Percentiles rank a stretch among this genome's conserved stretches.
Evolutionary conservation across 2,329 filamentous ascomycete species (phyloP).

Genomic region (Cryphonectria japonica): DNA sequence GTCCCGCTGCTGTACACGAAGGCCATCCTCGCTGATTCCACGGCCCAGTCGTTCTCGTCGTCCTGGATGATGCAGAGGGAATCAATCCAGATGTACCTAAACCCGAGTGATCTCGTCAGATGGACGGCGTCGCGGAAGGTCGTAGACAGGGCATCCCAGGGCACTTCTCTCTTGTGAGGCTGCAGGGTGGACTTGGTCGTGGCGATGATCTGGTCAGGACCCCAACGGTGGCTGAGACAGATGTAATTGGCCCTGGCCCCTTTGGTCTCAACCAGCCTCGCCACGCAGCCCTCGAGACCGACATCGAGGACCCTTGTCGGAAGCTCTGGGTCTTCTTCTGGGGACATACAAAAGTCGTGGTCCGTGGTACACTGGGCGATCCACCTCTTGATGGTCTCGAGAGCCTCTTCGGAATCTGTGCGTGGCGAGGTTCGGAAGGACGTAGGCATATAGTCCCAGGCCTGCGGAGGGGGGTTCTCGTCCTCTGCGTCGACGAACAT

Average conservation of each 20-base stretch:
- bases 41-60: slow-evolving; percentile 20
- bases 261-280: neutral
- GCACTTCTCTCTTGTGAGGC: neutral
- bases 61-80: slow-evolving; percentile 28
- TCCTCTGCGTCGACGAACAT: neutral
- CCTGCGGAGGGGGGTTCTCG: neutral
- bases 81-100: slow-evolving; percentile 16
- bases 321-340: neutral
- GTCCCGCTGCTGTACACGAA: slow-evolving; percentile 19
- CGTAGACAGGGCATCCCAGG: neutral
- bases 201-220: slow-evolving; percentile 2
- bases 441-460: neutral
- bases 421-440: neutral
- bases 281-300: neutral
- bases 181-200: neutral
- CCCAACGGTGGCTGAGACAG: slow-evolving; percentile 20
- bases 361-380: neutral
- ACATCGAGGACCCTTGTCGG: neutral
- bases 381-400: neutral
- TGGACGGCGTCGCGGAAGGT: slow-evolving; percentile 11
- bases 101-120: slow-evolving; percentile 4
- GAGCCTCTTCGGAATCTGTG: neutral
- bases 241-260: slow-evolving; percentile 1
- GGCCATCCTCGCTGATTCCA: slow-evolving; percentile 24
- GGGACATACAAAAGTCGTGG: neutral